phyloP scores from a whole-genome alignment of 805 yeast genomes.

The Isabelozyma gotoi region DNA sequence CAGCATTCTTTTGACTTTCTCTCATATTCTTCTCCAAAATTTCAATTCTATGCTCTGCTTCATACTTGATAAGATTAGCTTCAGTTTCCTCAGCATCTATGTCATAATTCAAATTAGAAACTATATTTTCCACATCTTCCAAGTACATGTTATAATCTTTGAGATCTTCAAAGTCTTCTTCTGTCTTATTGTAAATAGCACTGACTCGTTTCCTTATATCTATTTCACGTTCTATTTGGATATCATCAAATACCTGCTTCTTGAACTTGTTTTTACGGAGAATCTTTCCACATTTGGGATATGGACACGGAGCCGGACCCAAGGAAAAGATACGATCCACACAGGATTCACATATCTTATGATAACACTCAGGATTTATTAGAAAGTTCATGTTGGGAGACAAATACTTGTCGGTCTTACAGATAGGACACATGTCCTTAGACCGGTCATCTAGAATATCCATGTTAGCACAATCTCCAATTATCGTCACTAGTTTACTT shows the following conservation, averaged over 20 bases:
- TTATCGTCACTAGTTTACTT: neutral
- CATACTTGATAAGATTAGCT: slow-evolving; percentile 64
- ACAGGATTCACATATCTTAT: slow-evolving; percentile 94
- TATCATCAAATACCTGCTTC: slow-evolving; percentile 89
- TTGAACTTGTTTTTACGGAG: slow-evolving; percentile 87
- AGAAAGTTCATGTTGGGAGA: slow-evolving; percentile 91
- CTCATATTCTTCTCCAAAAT: slow-evolving; percentile 76
- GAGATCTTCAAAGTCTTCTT: slow-evolving; percentile 64
- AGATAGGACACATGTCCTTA: slow-evolving; percentile 92
- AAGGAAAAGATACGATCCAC: slow-evolving; percentile 91
- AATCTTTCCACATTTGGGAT: slow-evolving; percentile 84
- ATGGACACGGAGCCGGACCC: slow-evolving; percentile 98
- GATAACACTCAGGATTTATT: slow-evolving; percentile 97
- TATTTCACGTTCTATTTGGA: slow-evolving; percentile 85
- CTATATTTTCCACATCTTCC: slow-evolving; percentile 78
- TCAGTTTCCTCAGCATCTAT: slow-evolving; percentile 70
- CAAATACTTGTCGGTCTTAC: slow-evolving; percentile 91
- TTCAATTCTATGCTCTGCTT: slow-evolving; percentile 68
- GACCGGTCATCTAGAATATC: slow-evolving; percentile 44
- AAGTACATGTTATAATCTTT: slow-evolving; percentile 72
- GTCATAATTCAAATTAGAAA: slow-evolving; percentile 72
- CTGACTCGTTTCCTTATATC: slow-evolving; percentile 81
- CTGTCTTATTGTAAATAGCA: slow-evolving; percentile 75
- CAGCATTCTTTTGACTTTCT: slow-evolving; percentile 60
- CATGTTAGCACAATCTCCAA: slow-evolving; percentile 1